Conservation (phyloP, 177 flowering plant species). For the Vitis hybrid region DNA sequence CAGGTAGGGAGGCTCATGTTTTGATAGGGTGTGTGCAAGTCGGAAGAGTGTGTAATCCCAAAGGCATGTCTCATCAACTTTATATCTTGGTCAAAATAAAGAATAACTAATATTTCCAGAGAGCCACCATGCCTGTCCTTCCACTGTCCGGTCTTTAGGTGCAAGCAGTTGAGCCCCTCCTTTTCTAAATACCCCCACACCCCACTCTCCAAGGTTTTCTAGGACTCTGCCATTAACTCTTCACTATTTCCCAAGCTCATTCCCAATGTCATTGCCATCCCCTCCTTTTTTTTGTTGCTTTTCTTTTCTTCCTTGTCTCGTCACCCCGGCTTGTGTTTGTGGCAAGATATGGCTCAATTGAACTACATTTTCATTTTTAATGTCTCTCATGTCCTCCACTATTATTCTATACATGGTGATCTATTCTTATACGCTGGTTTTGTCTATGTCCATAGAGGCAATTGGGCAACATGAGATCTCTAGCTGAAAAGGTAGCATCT, state of each 20-base stretch:
- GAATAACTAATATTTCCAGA: conserved; percentile 7
- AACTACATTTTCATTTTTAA: no score
- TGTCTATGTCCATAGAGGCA: not conserved
- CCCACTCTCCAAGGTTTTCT: conserved; percentile 11
- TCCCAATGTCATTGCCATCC: not conserved
- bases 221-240: conserved; percentile 3
- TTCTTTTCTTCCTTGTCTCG: not conserved
- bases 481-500: not conserved
- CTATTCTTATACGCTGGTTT: not conserved
- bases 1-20: no score
- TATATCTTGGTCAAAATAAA: conserved; percentile 32
- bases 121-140: conserved; percentile 24
- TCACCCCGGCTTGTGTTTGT: no score
- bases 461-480: not conserved
- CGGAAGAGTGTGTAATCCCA: conserved; percentile 36
- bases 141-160: not conserved
- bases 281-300: not conserved
- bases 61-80: conserved; percentile 44
- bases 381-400: no score
- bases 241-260: not conserved
- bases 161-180: conserved; percentile 11
- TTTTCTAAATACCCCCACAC: not conserved
- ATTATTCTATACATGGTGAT: not conserved
- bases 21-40: conserved; percentile 8
- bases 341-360: not conserved